phyloP scores from a whole-genome alignment of 441 rosid species.

The Aleurites moluccanus region DNA sequence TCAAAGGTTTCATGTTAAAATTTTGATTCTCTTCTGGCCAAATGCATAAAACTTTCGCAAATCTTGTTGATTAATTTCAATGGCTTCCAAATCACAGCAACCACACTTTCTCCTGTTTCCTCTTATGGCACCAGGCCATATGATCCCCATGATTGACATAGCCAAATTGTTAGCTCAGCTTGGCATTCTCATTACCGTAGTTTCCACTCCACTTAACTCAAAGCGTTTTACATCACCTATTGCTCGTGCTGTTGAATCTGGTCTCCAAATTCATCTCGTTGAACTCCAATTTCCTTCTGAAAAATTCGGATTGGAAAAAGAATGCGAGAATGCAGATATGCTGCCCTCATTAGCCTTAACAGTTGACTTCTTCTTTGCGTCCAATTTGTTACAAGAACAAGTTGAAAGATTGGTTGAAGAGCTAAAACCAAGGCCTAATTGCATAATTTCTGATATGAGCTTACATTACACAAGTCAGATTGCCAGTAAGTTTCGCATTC shows the following conservation, averaged over 20 bases:
- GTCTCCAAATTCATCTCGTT: conserved; percentile 23
- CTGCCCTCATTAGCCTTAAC: conserved; percentile 15
- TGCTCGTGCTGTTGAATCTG: conserved; percentile 25
- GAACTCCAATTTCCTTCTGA: conserved; percentile 29
- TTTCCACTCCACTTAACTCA: conserved; percentile 20
- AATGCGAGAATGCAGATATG: conserved; percentile 44
- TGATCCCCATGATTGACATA: conserved; percentile 43
- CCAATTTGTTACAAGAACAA: conserved; percentile 21
- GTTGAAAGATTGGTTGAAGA: conserved; percentile 21
- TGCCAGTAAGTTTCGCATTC: conserved; percentile 34
- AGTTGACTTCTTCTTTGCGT: conserved; percentile 18
- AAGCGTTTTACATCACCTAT: conserved; percentile 19
- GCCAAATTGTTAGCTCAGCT: conserved; percentile 30
- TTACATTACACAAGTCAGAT: conserved; percentile 26
- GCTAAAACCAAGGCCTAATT: conserved; percentile 33
- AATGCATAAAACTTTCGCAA: too few relatives aligned
- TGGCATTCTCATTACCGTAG: conserved; percentile 24
- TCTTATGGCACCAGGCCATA: conserved; percentile 40
- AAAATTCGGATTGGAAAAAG: conserved; percentile 39
- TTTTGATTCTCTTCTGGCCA: too few relatives aligned
- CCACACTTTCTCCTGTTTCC: conserved; percentile 44
- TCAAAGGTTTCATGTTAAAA: too few relatives aligned
- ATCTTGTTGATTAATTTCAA: not conserved
- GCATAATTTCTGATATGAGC: conserved; percentile 36
- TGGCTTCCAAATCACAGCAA: conserved; percentile 19